phyloP scores from a whole-genome alignment of 192 early-diverging fungal genomes.

The Jimgerdemannia flammicorona region DNA sequence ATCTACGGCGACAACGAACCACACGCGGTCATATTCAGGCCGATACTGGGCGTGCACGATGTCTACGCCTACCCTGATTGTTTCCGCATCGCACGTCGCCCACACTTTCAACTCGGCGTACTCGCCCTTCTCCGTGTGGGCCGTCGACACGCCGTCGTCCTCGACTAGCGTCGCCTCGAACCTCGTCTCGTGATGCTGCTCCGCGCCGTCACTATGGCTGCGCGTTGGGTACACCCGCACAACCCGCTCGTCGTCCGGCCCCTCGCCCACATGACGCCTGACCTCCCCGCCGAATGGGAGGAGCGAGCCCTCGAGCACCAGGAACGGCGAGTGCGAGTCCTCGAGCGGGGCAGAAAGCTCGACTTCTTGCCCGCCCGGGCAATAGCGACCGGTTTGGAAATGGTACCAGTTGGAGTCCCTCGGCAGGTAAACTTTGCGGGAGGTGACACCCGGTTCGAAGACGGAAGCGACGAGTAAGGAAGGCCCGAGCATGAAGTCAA shows the following conservation, averaged over 20 bases:
- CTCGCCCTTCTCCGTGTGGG: conserved; percentile 23
- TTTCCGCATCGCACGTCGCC: conserved; percentile 19
- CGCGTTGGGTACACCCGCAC: conserved; percentile 43
- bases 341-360: conserved; percentile 31
- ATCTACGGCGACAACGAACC: conserved; percentile 22
- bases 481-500: conserved; percentile 54
- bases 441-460: conserved; percentile 21
- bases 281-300: conserved; percentile 38
- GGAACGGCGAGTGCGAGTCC: conserved; percentile 32
- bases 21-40: conserved; percentile 29
- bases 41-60: conserved; percentile 25
- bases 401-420: conserved; percentile 39
- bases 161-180: conserved; percentile 26
- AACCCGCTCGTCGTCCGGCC: conserved; percentile 33
- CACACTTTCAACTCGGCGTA: conserved; percentile 32
- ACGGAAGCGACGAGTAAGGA: conserved; percentile 48
- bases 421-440: conserved; percentile 33
- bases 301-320: conserved; percentile 36
- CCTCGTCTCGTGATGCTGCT: background rate
- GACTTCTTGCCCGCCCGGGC: conserved; percentile 29
- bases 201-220: too few species aligned
- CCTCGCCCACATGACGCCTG: conserved; percentile 29
- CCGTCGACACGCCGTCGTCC: conserved; percentile 44
- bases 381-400: conserved; percentile 36
- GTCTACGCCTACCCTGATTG: conserved; percentile 26